Evolutionary conservation across 495 filamentous ascomycete genomes (phyloP), one percentile per base, ranked within the genome.

Genomic region (Aspergillus bertholletiae): DNA sequence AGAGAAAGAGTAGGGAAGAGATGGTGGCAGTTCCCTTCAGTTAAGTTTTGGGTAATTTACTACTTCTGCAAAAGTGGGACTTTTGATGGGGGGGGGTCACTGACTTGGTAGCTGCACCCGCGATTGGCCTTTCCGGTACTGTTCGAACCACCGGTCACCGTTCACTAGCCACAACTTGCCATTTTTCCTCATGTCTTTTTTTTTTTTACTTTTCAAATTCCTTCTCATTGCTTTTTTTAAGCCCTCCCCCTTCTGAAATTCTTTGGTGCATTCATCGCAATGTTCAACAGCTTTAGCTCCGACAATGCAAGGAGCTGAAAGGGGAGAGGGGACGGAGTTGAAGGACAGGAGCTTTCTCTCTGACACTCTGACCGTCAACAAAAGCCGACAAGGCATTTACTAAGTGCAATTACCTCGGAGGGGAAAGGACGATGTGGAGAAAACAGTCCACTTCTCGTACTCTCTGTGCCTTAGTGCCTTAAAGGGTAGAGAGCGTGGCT

Each of bases 71-170:
- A 43, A 43, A 43, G 39, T 43, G 39, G 39, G 39, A 43, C 39
- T 43, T 43, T 43, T 43, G 39, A 43, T 43, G 39, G 39, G 39
- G 37, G 39, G 39, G 39, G 39, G 39, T 43, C 39, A 43, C 39
- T 43, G 18, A 43, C 39, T 43, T 20, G 20, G 17, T 43, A 7
- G 17, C 39, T 15, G 20, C 13, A 15, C 17, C 34, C 9, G 39
- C 39, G 5, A 43, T 43, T 43, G 39, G 39, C 3, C n/a, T 43
- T 28, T 28, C 5, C 26, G 18, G 20, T 12, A 7, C 18, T 43
- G 39, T 12, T 18, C 39, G 39, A 43, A 43, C 39, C 39, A 43
- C 18, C 39, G 18, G 18, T 43, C 39, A 22, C 1, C 20, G 26
- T 43, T 43, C 39, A 43, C 39, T 22, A 43, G 39, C 39, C 39